Base-by-base conservation (phyloP, 2,329 filamentous ascomycete genomes). In the Clonostachys sp. region DNA sequence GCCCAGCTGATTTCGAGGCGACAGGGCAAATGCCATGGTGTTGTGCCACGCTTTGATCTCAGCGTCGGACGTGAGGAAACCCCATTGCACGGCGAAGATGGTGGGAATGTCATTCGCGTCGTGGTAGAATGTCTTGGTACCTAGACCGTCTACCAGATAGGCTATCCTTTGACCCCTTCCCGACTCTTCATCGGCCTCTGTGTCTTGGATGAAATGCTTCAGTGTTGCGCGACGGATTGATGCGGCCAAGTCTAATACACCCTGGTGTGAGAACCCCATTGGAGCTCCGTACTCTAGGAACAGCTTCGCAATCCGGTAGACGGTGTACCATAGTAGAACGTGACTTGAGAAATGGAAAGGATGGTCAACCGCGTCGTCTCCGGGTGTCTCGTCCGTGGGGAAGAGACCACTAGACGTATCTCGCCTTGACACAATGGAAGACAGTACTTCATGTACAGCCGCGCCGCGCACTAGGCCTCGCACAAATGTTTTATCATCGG, bases 391-490 rank as follows among this genome's bases (percentile, higher is more conserved):
- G 12, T 39, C 36, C 12, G 36, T 39, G 14, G 36, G 36, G 12
- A 39, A 39, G 36, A 39, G 36, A 39, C 36, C 36, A n/a, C 7
- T 39, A 7, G 36, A 18, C 3, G 14, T 12, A 18, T 39, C 14
- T 6, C 36, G 36, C 36, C 17, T 18, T 2, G 36, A 39, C 7
- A 39, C 36, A 39, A 39, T 51, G 51, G 53, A 1, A 51, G 49
- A 12, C 36, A 18, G 17, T n/a, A 39, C 36, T 4, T 39, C 36
- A 18, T 10, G 36, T 12, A 39, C 10, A 10, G 36, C 36, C 17
- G 12, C 6, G 14, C 36, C 36, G 12, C 1, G 36, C 12, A 39
- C 12, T 5, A 18, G 14, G 14, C n/a, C 36, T 39, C 7, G 2
- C 14, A 39, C 10, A 18, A 39, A 39, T n/a, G 14, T 4, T 18